These are phyloP conservation scores for Suillus plorans DNA, from an alignment of 768 basidiomycete genomes.

Conservation along the genomic window DNA sequence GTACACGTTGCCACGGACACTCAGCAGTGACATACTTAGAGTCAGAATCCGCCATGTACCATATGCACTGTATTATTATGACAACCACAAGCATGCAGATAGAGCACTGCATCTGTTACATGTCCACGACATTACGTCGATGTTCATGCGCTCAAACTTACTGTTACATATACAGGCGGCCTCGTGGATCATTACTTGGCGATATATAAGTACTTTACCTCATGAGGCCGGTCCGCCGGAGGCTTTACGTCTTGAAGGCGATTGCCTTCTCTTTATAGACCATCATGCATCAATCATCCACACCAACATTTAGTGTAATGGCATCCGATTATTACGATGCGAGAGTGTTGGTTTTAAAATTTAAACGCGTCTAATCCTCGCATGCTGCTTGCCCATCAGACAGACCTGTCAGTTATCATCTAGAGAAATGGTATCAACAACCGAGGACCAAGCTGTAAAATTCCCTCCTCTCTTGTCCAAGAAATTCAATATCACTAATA, in stretches of 20 bases:
- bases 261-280: not conserved
- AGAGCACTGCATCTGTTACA: not conserved
- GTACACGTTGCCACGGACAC: not conserved
- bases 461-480: not conserved
- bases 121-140: not conserved
- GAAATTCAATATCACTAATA: slow-evolving; percentile 3
- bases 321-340: not conserved
- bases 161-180: not conserved
- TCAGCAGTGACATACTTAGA: not conserved
- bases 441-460: not conserved
- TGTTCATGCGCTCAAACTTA: not conserved
- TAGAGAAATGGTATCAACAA: not conserved
- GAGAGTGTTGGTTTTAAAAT: not conserved
- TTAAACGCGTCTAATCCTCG: not conserved
- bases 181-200: not conserved
- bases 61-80: not conserved
- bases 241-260: not conserved
- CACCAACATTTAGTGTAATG: not conserved
- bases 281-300: not conserved
- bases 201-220: not conserved
- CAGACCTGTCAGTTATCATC: not conserved
- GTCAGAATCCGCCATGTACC: not conserved
- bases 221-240: not conserved
- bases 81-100: not conserved
- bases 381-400: not conserved